A percentile compares a stretch with the other conserved stretches of the same genome.
These are phyloP conservation scores for Umbellularia californica DNA, from an alignment of 164 flowering plant species.

Conservation along the genomic window DNA sequence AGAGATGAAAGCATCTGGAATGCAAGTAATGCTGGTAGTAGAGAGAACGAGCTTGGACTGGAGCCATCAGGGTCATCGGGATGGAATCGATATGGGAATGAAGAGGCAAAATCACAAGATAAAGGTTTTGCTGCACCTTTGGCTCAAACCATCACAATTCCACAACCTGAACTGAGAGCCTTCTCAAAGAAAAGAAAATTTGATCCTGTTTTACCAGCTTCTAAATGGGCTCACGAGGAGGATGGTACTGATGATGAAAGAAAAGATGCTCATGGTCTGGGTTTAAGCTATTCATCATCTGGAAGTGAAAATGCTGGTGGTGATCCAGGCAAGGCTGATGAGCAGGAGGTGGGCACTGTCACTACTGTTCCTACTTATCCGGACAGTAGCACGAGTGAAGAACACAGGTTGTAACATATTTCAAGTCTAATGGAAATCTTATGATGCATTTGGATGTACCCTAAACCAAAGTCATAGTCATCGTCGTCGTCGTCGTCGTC, in stretches of 20 bases:
- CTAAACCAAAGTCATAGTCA: neutral
- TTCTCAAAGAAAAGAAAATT: conserved; percentile 52
- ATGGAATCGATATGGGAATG: conserved; percentile 53
- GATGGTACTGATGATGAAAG: conserved; percentile 84
- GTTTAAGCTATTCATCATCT: conserved; percentile 89
- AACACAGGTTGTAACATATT: conserved; percentile 54
- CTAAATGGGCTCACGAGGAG: conserved; percentile 97
- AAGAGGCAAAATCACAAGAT: conserved; percentile 29
- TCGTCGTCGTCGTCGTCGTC: too few species aligned
- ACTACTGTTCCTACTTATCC: conserved; percentile 38
- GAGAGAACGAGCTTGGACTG: conserved; percentile 31
- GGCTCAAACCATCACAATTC: conserved; percentile 38
- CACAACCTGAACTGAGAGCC: conserved; percentile 58
- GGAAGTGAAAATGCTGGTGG: conserved; percentile 85
- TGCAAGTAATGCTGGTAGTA: conserved; percentile 25
- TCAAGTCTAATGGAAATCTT: neutral
- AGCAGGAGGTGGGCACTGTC: conserved; percentile 42
- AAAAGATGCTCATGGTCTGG: conserved; percentile 47
- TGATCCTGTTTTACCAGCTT: conserved; percentile 66
- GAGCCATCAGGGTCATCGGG: conserved; percentile 46
- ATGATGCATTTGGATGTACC: neutral
- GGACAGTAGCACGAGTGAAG: conserved; percentile 74
- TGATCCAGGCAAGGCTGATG: conserved; percentile 44
- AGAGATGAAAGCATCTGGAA: conserved; percentile 23
- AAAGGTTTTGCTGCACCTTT: conserved; percentile 25